Conservation (phyloP, 108 stramenopile genomes). For the Pseudonitzschia multiseries region DNA sequence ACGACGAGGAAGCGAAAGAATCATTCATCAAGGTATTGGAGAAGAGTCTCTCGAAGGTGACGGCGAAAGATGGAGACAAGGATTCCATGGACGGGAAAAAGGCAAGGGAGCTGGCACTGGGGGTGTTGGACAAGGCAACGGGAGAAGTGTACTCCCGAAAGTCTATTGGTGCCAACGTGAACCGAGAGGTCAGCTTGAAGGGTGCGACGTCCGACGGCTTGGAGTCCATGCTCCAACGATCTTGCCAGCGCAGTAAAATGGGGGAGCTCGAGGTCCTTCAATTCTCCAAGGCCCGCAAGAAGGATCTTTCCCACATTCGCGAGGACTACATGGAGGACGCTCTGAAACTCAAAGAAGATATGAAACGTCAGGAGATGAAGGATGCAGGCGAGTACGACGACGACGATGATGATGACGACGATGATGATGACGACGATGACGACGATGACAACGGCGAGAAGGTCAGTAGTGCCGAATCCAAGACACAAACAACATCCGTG, state of each 20-base stretch:
- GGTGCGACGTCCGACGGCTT: neutral
- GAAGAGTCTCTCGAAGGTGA: conserved; percentile 37
- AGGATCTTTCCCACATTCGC: conserved; percentile 49
- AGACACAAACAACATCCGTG: neutral
- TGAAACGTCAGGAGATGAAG: conserved; percentile 59
- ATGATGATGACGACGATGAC: conserved; percentile 46
- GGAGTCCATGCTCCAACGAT: conserved; percentile 22
- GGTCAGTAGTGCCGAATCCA: neutral
- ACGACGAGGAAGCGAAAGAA: neutral
- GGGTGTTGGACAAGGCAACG: conserved; percentile 51
- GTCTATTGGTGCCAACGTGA: conserved; percentile 1
- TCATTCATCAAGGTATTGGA: conserved; percentile 37
- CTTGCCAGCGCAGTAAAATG: conserved; percentile 42
- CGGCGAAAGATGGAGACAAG: conserved; percentile 3
- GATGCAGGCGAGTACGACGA: conserved; percentile 64
- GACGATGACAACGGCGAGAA: neutral
- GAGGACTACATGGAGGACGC: conserved; percentile 85
- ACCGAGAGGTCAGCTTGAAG: conserved; percentile 13
- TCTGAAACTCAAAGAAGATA: conserved; percentile 68
- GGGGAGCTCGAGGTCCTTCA: conserved; percentile 51
- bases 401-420: conserved; percentile 83
- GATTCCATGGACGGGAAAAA: conserved; percentile 25
- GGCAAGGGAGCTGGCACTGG: conserved; percentile 36
- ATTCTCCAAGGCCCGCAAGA: conserved; percentile 51
- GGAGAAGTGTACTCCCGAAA: conserved; percentile 40